phyloP scores from a whole-genome alignment of 345 rosid species.

The Combretum micranthum region DNA sequence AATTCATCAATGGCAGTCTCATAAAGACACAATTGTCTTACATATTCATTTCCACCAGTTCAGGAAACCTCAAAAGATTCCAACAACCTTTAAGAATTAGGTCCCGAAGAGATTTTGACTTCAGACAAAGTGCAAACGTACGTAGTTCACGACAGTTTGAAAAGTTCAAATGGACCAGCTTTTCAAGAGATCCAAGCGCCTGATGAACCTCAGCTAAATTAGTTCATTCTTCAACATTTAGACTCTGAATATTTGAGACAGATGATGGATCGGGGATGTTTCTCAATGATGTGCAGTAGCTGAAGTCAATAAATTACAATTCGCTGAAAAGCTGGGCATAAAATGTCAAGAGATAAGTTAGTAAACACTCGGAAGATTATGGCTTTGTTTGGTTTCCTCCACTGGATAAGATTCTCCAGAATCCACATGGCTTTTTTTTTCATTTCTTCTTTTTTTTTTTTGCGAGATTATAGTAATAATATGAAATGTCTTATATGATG shows the following conservation, averaged over 20 bases:
- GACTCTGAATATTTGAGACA: slow-evolving; percentile 8
- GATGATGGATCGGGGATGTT: slow-evolving; percentile 3
- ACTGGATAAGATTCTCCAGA: too few relatives aligned
- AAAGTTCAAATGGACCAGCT: background rate
- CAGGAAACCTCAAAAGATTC: background rate
- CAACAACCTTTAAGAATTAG: background rate
- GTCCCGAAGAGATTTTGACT: background rate
- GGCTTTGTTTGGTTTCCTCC: too few relatives aligned
- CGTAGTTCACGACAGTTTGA: background rate
- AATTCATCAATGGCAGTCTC: slow-evolving; percentile 4
- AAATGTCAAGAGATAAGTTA: background rate
- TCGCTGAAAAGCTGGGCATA: background rate
- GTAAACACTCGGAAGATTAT: too few relatives aligned
- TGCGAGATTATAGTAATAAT: too few relatives aligned
- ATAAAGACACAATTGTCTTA: background rate
- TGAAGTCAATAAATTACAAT: background rate
- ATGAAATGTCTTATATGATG: too few relatives aligned
- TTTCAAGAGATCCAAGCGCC: background rate
- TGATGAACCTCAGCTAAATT: slow-evolving; percentile 6
- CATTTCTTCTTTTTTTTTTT: too few relatives aligned
- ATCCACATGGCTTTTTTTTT: too few relatives aligned
- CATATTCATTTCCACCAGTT: background rate
- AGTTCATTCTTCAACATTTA: background rate
- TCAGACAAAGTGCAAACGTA: background rate
- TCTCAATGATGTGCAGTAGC: background rate